Conservation (phyloP, 192 early-diverging fungal genomes). For the Oehlia diaphana region DNA sequence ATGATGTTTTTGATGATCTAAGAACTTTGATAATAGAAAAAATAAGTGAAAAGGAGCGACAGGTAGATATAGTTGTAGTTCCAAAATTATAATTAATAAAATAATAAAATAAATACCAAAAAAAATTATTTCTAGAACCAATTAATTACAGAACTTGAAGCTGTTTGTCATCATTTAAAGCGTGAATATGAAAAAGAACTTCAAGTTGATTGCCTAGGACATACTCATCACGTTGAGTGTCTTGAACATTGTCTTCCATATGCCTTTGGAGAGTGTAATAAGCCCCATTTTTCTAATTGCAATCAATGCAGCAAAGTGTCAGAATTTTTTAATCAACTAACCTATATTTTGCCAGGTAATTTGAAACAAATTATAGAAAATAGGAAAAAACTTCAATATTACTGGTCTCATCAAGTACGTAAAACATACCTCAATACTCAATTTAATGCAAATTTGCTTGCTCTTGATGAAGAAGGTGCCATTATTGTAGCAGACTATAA, state of each 20-base stretch:
- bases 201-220: not conserved
- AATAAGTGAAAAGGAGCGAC: too few species aligned
- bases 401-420: not conserved
- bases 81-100: too few species aligned
- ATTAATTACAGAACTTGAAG: not conserved
- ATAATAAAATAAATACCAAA: too few species aligned
- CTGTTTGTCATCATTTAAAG: not conserved
- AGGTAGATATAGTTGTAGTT: too few species aligned
- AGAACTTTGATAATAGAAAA: too few species aligned
- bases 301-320: not conserved
- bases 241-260: not conserved
- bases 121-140: not conserved
- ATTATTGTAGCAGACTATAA: conserved; percentile 16
- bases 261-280: not conserved
- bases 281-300: not conserved
- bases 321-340: not conserved
- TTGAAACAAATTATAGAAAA: not conserved
- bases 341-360: too few species aligned
- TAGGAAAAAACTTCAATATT: conserved; percentile 10
- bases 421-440: conserved; percentile 3
- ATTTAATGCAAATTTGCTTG: not conserved
- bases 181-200: conserved; percentile 1
- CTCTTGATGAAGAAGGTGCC: not conserved
- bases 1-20: too few species aligned
- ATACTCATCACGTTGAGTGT: not conserved